Evolutionary conservation across 371 early-diverging fungal species (phyloP).

Genomic region (Mucor plumbeus): DNA sequence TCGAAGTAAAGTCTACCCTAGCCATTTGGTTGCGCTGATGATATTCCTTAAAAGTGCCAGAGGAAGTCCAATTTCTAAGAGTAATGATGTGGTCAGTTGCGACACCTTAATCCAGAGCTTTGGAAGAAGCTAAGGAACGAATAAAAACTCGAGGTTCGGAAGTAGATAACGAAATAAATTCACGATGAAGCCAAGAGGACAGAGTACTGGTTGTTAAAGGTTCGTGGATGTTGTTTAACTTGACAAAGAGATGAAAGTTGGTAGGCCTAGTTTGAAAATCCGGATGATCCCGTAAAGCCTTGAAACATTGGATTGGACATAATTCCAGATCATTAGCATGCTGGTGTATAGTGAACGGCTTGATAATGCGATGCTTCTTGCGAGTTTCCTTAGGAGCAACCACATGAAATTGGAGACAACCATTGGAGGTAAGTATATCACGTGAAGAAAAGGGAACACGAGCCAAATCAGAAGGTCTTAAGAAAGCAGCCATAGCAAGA

Average conservation of each 20-base stretch:
- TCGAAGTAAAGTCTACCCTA: too few species aligned
- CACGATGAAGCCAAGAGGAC: constrained; percentile 15
- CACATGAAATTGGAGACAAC: too few species aligned
- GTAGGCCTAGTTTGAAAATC: too few species aligned
- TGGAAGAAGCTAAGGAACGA: constrained; percentile 21
- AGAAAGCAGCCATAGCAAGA: neutral
- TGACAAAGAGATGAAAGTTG: constrained; percentile 2
- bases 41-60: constrained; percentile 9
- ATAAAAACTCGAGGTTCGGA: constrained; percentile 8
- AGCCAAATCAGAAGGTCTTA: too few species aligned
- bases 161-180: constrained; percentile 10
- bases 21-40: constrained; percentile 7
- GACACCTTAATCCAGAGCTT: constrained; percentile 11
- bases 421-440: too few species aligned
- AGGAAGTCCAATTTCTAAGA: constrained; percentile 19
- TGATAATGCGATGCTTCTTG: too few species aligned
- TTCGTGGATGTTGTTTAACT: neutral
- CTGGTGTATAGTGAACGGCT: too few species aligned
- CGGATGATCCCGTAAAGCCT: too few species aligned
- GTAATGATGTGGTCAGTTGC: constrained; percentile 12
- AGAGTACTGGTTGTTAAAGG: neutral
- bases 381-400: too few species aligned
- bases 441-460: too few species aligned
- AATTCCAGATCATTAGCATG: too few species aligned
- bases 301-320: too few species aligned